Evolutionary conservation across 371 early-diverging fungal species (phyloP).

Genomic region (Entomophthora muscae): DNA sequence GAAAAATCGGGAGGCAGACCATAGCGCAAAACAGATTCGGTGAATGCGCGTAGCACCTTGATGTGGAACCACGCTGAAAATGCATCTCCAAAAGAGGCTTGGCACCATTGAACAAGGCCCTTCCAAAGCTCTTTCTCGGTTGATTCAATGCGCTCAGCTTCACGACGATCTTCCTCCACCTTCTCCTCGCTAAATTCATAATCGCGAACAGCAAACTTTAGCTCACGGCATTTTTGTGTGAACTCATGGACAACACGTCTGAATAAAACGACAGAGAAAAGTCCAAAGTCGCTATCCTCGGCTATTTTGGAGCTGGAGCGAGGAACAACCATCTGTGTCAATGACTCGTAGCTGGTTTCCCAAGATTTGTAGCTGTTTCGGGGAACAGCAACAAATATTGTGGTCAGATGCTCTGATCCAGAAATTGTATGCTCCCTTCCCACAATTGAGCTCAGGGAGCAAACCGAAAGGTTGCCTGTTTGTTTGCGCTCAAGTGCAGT

Average conservation of each 20-base stretch:
- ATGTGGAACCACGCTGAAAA: constrained; percentile 83
- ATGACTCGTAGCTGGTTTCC: constrained; percentile 64
- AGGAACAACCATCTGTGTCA: constrained; percentile 89
- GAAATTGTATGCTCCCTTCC: constrained; percentile 76
- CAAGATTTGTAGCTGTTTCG: constrained; percentile 61
- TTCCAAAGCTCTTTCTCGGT: constrained; percentile 60
- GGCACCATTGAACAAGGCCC: constrained; percentile 20
- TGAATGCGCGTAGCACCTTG: constrained; percentile 82
- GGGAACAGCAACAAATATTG: constrained; percentile 89
- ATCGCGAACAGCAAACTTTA: constrained; percentile 84
- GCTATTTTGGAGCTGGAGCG: constrained; percentile 77
- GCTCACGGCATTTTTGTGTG: constrained; percentile 65
- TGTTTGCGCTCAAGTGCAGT: constrained; percentile 62
- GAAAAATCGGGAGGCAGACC: constrained; percentile 91
- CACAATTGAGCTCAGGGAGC: constrained; percentile 67
- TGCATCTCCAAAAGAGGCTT: constrained; percentile 85
- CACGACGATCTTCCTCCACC: constrained; percentile 49
- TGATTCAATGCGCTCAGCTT: constrained; percentile 45
- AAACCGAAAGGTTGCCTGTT: constrained; percentile 83
- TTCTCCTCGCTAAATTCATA: constrained; percentile 73
- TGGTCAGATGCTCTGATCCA: constrained; percentile 83
- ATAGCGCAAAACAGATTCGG: constrained; percentile 91
- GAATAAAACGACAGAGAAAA: constrained; percentile 85
- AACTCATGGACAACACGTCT: constrained; percentile 77
- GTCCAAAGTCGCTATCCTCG: constrained; percentile 83